A percentile compares a stretch with the other conserved stretches of the same genome.
These are phyloP conservation scores for Fusarium oxysporum DNA, from an alignment of 2,329 filamentous ascomycete genomes.

Conservation along the genomic window DNA sequence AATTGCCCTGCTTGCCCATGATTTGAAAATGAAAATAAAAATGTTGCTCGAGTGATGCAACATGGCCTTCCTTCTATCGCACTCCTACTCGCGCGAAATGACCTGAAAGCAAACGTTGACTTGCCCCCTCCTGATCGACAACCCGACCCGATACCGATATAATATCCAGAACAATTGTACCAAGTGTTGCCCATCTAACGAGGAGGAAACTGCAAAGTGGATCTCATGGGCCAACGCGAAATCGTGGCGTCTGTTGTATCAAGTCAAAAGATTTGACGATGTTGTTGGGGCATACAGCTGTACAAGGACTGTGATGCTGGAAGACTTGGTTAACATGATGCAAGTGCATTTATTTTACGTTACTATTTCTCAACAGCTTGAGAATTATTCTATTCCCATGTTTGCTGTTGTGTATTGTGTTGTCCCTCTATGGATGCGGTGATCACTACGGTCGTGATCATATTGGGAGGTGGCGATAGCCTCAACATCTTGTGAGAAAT, in stretches of 20 bases:
- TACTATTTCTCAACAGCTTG: neutral
- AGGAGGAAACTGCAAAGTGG: neutral
- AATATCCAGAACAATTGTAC: neutral
- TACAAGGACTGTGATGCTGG: neutral
- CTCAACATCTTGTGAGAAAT: constrained; percentile 1
- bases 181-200: constrained; percentile 10
- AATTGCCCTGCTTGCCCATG: neutral
- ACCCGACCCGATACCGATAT: neutral
- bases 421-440: neutral
- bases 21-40: neutral
- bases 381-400: neutral
- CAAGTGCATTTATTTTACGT: constrained; percentile 1
- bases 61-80: neutral
- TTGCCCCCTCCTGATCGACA: neutral
- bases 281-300: neutral
- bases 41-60: neutral
- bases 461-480: constrained; percentile 11
- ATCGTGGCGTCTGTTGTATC: neutral
- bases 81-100: neutral
- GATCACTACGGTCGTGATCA: neutral
- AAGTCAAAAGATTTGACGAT: neutral
- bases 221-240: neutral
- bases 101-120: neutral
- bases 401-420: neutral
- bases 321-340: neutral